Evolutionary conservation across 768 basidiomycete genomes (phyloP).

Genomic region (Agrocybe chaxingu): DNA sequence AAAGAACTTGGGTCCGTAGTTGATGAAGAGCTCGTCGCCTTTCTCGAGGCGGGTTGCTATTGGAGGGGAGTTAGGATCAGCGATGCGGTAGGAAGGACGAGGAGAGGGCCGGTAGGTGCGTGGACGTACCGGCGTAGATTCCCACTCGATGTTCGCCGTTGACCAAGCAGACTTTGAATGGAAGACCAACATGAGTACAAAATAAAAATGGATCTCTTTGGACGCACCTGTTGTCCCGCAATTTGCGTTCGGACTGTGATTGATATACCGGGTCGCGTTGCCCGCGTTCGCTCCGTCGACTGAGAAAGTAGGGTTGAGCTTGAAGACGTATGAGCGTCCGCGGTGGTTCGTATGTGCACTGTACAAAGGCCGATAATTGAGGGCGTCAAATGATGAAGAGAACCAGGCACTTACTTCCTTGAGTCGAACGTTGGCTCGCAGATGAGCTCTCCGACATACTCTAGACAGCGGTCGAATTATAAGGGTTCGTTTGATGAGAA

Average conservation of each 20-base stretch:
- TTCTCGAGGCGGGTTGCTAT: slow-evolving; percentile 36
- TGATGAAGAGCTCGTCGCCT: slow-evolving; percentile 51
- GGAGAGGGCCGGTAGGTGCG: too few relatives aligned
- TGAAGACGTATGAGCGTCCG: slow-evolving; percentile 61
- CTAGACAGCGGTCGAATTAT: slow-evolving; percentile 26
- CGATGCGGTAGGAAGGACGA: slow-evolving; percentile 12
- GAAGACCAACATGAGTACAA: neutral
- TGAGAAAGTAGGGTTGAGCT: slow-evolving; percentile 39
- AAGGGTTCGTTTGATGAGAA: too few relatives aligned
- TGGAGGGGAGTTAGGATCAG: neutral
- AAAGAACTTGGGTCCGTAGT: slow-evolving; percentile 57
- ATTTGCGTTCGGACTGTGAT: slow-evolving; percentile 47
- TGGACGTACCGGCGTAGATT: slow-evolving; percentile 45
- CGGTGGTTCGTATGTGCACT: slow-evolving; percentile 43
- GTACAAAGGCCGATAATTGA: neutral
- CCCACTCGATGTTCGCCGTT: slow-evolving; percentile 70
- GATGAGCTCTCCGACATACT: slow-evolving; percentile 66
- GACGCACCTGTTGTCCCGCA: slow-evolving; percentile 42
- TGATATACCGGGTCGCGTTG: slow-evolving; percentile 67
- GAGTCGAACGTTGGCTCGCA: slow-evolving; percentile 44
- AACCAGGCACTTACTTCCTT: slow-evolving; percentile 41
- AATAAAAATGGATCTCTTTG: neutral
- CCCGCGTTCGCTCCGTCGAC: slow-evolving; percentile 58
- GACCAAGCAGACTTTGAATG: slow-evolving; percentile 46
- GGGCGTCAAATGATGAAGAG: neutral